Evolutionary conservation across 805 yeast species (phyloP), one percentile per base, ranked within the genome.

Genomic region (Teunomyces tritomae): DNA sequence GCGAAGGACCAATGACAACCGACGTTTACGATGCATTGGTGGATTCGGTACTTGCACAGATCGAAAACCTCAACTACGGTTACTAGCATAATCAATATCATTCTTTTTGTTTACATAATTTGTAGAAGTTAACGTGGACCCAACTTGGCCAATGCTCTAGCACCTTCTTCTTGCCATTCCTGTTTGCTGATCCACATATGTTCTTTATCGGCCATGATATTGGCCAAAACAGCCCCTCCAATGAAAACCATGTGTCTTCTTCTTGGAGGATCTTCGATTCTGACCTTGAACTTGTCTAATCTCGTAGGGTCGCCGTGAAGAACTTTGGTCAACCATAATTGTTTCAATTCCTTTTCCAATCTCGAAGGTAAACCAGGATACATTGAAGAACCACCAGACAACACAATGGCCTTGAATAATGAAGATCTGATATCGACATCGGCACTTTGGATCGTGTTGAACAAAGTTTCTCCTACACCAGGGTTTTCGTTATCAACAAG

Each of bases 171-270:
- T 66, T 89, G 94, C 98, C 98, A 94, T 71, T 94, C 99, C 65
- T 87, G 89, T 65, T 87, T 91, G 46, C 89, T 77, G 57, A 94
- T 82, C 99, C 99, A 94, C 96, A 94, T 88, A 63, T 91, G 97
- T 56, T 91, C 97, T 68, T 92, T 94, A 67, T 91, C 97, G 41
- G 96, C 96, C 98, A 94, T 94, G 57, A 94, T 92, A 64, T 87
- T 89, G 29, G 99, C 98, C 64, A 94, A 78, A 16, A 94, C 98
- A 4, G 98, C 98, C 59, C 99, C 99, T 58, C 99, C 99, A 56
- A 92, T 84, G 70, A 94, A 94, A 30, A 94, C 99, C 97, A 94
- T 92, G 69, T 94, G 97, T 67, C 91, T 87, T 77, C 99, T 89
- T 76, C 98, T 83, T 57, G 99, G 99, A 36, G 99, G 98, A 67